Evolutionary conservation across 192 early-diverging fungal genomes (phyloP), one percentile per base, ranked within the genome.

Genomic region (Backusella tarrabulga): DNA sequence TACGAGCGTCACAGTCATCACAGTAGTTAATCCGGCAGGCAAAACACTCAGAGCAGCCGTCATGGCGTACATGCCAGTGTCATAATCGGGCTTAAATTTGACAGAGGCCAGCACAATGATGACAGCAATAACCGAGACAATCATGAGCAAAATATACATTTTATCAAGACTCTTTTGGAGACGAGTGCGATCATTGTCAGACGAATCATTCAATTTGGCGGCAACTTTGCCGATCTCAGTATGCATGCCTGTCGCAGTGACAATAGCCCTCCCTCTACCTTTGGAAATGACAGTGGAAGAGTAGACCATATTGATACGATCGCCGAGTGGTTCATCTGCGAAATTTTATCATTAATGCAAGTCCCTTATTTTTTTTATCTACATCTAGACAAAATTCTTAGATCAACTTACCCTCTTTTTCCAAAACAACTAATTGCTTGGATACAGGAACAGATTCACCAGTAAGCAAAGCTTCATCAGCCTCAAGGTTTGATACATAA

Each of bases 161-260:
- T 82, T 90, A 77, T 92, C 87, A 42, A 98, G 79, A 38, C 83
- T 83, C 75, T 85, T 88, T 75, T 93, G 92, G 50, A 93, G 81
- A 1, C 85, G 88, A 32, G 91, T 93, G 23, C 82, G 85, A 54
- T 88, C 87, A 78, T 72, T 72, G 52, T 84, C 80, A 70, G 80
- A 76, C 11, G 84, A 85, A 69, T 85, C 86, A 81, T 88, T 86
- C 15, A 98, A 90, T 50, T 93, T 92, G 34, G 90, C 92, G 40
- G 94, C 93, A 29, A 98, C 96, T 78, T 93, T 90, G 38, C 97
- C 97, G 34, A 98, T 95, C 81, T 98, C 96, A 9, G 96, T 96
- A 15, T 81, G 50, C 89, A 93, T 92, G 34, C 93, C 97, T 2
- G 92, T 95, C 15, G 90, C 85, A n/a, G 93, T 91, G 29, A 96